Percentiles rank a stretch among this genome's conserved stretches.
phyloP scores from a whole-genome alignment of 106 monocot species.

The Dactylorhiza incarnata region DNA sequence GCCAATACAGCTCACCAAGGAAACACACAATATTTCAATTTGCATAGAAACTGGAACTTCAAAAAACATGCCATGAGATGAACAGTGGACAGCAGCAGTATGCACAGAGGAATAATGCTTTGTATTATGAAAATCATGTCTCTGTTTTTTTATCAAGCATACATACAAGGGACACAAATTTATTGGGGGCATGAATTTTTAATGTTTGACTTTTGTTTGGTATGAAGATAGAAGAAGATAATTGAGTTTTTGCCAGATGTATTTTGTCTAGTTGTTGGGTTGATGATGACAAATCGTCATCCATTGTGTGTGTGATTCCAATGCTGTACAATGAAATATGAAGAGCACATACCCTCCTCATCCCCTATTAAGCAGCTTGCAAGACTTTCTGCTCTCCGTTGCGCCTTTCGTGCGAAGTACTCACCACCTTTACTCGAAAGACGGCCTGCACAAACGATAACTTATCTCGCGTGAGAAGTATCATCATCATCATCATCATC shows the following conservation, averaged over 20 bases:
- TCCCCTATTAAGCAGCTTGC: conserved; percentile 26
- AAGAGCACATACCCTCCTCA: neutral
- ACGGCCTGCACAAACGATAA: conserved; percentile 28
- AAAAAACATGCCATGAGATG: no score
- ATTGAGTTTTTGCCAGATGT: neutral
- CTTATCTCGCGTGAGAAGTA: neutral
- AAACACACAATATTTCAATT: no score
- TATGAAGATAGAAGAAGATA: neutral
- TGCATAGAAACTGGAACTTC: no score
- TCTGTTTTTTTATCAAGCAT: no score
- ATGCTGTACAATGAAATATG: neutral
- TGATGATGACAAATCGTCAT: neutral
- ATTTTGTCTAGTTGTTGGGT: neutral
- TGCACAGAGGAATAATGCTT: no score
- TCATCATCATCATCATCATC: no score
- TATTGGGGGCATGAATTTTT: no score
- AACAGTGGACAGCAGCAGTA: no score
- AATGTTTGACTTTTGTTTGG: no score
- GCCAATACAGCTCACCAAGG: no score
- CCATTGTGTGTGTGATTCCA: neutral
- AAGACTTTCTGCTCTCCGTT: conserved; percentile 23
- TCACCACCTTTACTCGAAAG: conserved; percentile 71
- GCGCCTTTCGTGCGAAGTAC: conserved; percentile 14
- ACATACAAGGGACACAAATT: no score
- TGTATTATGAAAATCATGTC: no score